Base-by-base conservation (phyloP, 768 basidiomycete genomes). In the Austroboletus eburneus region DNA sequence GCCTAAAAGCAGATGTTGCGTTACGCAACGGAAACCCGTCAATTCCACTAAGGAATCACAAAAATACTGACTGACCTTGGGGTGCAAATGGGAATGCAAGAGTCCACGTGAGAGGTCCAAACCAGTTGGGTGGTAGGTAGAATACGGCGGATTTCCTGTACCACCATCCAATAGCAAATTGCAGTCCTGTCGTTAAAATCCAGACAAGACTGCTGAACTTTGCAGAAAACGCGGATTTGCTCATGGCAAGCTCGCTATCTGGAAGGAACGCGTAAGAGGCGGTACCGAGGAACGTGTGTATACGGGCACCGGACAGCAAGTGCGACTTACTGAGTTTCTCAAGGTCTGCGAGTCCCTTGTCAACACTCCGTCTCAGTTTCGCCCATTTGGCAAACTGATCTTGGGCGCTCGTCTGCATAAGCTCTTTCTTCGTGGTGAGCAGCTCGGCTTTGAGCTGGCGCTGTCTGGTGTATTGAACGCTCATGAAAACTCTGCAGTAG, bases 321-420 rank as follows among this genome's bases (percentile, higher is more conserved):
- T n/a, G 40, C 3, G 30, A 76, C 85, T 64, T 67, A 97, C 94
- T 98, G 51, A 92, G 75, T 66, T 85, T 87, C 72, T 98, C 94
- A 4, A 98, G 74, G 45, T 99, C 93, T 33, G 82, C 79, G 16
- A 96, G 67, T 17, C 87, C 90, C 68, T 95, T 97, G 71, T 98
- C 95, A 37, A 97, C 81, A 56, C 79, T 90, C 55, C 96, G 70
- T 57, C 88, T 72, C 61, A 98, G 70, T 70, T 92, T 93, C 39
- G 95, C 95, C 95, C 96, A 98, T 70, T 92, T 97, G 17, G 93
- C 91, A 64, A 99, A 99, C 61, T 98, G 90, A 61, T 97, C 94
- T 63, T 98, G 96, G 16, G 92, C 88, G 57, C 89, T 92, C 27
- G 93, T 98, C 62, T 83, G 82, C 52, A 86, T 66, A 3, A 98